Evolutionary conservation across 495 filamentous ascomycete species (phyloP).

Genomic region (Penicillium ucsense): DNA sequence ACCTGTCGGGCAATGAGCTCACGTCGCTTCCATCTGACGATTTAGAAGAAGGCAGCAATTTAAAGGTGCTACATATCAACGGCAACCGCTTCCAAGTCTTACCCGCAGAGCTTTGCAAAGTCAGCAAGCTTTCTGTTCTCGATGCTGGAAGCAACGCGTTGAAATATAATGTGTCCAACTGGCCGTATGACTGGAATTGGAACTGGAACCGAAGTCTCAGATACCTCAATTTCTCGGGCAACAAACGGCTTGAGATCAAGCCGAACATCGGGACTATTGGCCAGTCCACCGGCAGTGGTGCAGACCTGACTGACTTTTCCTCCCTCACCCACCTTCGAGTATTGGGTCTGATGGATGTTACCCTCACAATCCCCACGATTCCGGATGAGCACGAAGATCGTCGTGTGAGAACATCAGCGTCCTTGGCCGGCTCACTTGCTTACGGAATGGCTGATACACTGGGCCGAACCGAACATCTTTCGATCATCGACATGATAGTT

Average conservation of each 20-base stretch:
- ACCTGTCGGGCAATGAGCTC: conserved; percentile 91
- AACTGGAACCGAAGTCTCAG: conserved; percentile 92
- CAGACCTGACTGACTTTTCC: conserved; percentile 85
- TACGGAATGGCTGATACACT: conserved; percentile 99
- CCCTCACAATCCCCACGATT: conserved; percentile 80
- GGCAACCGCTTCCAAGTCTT: conserved; percentile 95
- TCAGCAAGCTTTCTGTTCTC: conserved; percentile 78
- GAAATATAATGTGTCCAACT: conserved; percentile 99
- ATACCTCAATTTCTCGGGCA: conserved; percentile 94
- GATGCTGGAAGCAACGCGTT: conserved; percentile 95
- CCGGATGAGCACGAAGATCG: conserved; percentile 94
- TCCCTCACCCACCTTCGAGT: conserved; percentile 77
- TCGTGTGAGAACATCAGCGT: conserved; percentile 90
- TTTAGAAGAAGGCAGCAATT: conserved; percentile 71
- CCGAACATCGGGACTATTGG: conserved; percentile 51
- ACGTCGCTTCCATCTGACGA: conserved; percentile 89
- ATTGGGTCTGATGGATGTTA: conserved; percentile 96
- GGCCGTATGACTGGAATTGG: conserved; percentile 99
- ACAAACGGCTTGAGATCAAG: conserved; percentile 96
- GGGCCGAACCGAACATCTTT: conserved; percentile 85
- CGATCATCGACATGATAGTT: conserved; percentile 95
- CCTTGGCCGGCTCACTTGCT: conserved; percentile 71
- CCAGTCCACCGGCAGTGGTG: conserved; percentile 41
- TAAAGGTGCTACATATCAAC: conserved; percentile 92
- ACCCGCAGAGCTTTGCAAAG: conserved; percentile 89